Conservation (phyloP, 495 filamentous ascomycete species). For the Polyplosphaeria fusca region DNA sequence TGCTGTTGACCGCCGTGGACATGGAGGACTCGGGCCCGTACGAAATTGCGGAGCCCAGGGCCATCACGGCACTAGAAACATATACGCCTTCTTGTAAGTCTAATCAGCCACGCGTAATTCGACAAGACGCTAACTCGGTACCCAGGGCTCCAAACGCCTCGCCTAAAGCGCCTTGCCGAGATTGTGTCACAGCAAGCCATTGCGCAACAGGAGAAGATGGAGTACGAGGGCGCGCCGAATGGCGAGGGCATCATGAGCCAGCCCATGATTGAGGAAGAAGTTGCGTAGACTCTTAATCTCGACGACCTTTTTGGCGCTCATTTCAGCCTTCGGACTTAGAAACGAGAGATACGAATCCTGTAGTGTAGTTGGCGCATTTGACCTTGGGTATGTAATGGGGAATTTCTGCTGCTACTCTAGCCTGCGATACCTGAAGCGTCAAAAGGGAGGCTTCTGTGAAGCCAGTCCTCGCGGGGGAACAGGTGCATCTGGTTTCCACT, state of each 20-base stretch:
- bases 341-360: constrained; percentile 1
- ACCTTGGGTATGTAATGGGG: constrained; percentile 32
- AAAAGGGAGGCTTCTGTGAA: not conserved
- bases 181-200: constrained; percentile 96
- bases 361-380: constrained; percentile 1
- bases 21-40: constrained; percentile 99
- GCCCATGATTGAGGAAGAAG: constrained; percentile 18
- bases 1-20: constrained; percentile 88
- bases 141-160: constrained; percentile 88
- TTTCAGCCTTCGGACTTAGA: too few relatives aligned
- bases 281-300: constrained; percentile 1
- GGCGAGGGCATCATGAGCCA: constrained; percentile 25
- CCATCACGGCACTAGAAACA: constrained; percentile 94
- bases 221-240: constrained; percentile 45
- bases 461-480: not conserved
- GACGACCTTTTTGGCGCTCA: not conserved
- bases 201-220: constrained; percentile 82
- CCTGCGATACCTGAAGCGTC: constrained; percentile 12
- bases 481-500: not conserved
- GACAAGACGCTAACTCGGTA: constrained; percentile 19
- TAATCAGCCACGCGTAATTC: not conserved
- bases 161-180: constrained; percentile 90
- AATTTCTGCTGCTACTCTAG: not conserved
- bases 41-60: constrained; percentile 94
- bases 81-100: constrained; percentile 91